Conservation (phyloP, 148 eudicot genomes). For the Oxyria digyna region DNA sequence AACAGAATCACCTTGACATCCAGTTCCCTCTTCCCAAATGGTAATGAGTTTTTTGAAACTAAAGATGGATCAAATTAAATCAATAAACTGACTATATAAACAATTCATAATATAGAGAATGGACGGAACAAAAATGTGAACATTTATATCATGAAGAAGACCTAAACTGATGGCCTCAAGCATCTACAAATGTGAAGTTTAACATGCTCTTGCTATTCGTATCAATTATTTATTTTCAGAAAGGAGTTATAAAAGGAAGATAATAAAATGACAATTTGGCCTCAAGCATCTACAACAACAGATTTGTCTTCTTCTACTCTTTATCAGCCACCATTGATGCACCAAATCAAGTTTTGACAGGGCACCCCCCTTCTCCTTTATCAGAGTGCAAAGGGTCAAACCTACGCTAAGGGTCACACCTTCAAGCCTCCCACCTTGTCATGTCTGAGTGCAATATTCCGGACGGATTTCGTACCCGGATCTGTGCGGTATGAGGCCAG, state of each 20-base stretch:
- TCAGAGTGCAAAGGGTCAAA: no score
- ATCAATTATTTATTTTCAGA: neutral
- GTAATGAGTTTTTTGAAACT: conserved; percentile 74
- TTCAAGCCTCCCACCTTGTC: no score
- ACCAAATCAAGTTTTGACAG: no score
- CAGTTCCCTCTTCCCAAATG: conserved; percentile 55
- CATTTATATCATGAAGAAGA: neutral
- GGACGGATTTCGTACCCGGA: no score
- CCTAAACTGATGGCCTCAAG: neutral
- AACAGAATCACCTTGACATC: conserved; percentile 18
- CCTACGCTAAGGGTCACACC: no score
- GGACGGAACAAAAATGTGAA: neutral
- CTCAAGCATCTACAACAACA: no score
- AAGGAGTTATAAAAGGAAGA: neutral
- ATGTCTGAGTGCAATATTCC: no score
- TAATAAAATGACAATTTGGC: neutral
- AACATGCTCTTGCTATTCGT: neutral
- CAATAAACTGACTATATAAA: neutral
- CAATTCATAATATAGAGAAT: neutral
- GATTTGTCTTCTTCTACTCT: no score
- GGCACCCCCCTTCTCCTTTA: no score
- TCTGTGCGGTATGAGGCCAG: no score
- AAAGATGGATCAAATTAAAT: conserved; percentile 10
- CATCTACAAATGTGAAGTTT: neutral
- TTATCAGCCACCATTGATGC: no score